A percentile compares a stretch with the other conserved stretches of the same genome.
These are phyloP conservation scores for Blastobotrys capitulatus DNA, from an alignment of 1,139 yeast species.

Conservation along the genomic window DNA sequence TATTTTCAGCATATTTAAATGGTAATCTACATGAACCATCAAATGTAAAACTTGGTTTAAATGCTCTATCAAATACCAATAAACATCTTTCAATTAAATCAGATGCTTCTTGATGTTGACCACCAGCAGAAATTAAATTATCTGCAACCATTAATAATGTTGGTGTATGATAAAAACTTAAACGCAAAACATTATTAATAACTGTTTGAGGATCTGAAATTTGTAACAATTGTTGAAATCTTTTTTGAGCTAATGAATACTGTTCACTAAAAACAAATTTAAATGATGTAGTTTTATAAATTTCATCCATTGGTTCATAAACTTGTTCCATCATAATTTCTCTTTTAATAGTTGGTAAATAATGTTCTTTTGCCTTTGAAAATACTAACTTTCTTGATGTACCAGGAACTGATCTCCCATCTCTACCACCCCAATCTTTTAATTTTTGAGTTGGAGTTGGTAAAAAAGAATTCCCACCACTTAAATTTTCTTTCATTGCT, in stretches of 20 bases:
- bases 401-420: slow-evolving; percentile 67
- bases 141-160: slow-evolving; percentile 76
- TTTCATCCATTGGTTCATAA: slow-evolving; percentile 14
- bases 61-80: slow-evolving; percentile 69
- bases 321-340: slow-evolving; percentile 58
- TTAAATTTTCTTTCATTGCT: slow-evolving; percentile 41
- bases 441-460: slow-evolving; percentile 43
- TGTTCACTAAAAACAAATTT: slow-evolving; percentile 33
- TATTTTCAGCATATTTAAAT: slow-evolving; percentile 64
- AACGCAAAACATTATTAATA: slow-evolving; percentile 38
- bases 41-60: slow-evolving; percentile 45
- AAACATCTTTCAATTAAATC: slow-evolving; percentile 68
- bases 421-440: slow-evolving; percentile 82
- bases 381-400: slow-evolving; percentile 59
- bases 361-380: slow-evolving; percentile 73
- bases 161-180: slow-evolving; percentile 69
- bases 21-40: slow-evolving; percentile 66
- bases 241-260: slow-evolving; percentile 30
- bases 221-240: slow-evolving; percentile 33
- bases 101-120: slow-evolving; percentile 49
- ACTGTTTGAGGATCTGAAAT: slow-evolving; percentile 45
- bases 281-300: slow-evolving; percentile 40
- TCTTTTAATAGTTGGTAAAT: slow-evolving; percentile 67
- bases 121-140: slow-evolving; percentile 73
- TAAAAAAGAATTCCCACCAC: slow-evolving; percentile 8